These are phyloP conservation scores for Pelargonium australe DNA, from an alignment of 441 rosid species.

Conservation along the genomic window DNA sequence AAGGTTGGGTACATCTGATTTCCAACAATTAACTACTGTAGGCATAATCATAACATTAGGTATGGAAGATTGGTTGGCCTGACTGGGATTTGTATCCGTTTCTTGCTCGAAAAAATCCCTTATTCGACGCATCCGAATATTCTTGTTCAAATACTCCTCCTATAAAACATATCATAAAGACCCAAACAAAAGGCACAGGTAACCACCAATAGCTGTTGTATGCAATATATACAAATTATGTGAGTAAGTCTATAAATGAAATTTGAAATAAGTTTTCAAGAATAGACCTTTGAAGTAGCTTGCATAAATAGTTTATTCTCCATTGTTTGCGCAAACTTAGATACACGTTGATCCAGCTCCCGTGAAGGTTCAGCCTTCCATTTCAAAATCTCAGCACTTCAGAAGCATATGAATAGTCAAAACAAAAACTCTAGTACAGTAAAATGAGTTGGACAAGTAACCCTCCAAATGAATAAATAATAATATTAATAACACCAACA, in stretches of 20 bases:
- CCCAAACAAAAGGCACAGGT: background rate
- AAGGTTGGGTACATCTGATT: constrained; percentile 8
- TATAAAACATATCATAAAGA: constrained; percentile 10
- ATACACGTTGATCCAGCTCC: constrained; percentile 15
- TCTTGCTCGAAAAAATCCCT: constrained; percentile 13
- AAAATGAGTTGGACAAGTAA: background rate
- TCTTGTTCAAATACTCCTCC: constrained; percentile 30
- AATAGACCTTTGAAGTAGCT: constrained; percentile 26
- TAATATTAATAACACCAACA: no score
- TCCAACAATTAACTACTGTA: constrained; percentile 16
- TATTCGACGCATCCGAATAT: constrained; percentile 19
- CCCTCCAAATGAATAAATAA: background rate
- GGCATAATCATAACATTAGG: constrained; percentile 15
- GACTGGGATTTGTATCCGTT: constrained; percentile 15
- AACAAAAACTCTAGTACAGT: background rate
- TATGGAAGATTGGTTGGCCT: constrained; percentile 18
- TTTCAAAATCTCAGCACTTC: constrained; percentile 20
- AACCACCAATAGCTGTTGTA: background rate
- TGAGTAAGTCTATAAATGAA: background rate
- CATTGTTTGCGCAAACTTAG: constrained; percentile 11
- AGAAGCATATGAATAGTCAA: constrained; percentile 8
- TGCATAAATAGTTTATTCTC: constrained; percentile 22
- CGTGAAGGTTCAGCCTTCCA: constrained; percentile 4
- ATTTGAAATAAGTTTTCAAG: background rate
- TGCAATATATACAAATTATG: background rate